Percentiles rank a stretch among this genome's conserved stretches.
Evolutionary conservation across 1,284 basidiomycete species (phyloP).

Genomic region (Ceratobasidium sp.): DNA sequence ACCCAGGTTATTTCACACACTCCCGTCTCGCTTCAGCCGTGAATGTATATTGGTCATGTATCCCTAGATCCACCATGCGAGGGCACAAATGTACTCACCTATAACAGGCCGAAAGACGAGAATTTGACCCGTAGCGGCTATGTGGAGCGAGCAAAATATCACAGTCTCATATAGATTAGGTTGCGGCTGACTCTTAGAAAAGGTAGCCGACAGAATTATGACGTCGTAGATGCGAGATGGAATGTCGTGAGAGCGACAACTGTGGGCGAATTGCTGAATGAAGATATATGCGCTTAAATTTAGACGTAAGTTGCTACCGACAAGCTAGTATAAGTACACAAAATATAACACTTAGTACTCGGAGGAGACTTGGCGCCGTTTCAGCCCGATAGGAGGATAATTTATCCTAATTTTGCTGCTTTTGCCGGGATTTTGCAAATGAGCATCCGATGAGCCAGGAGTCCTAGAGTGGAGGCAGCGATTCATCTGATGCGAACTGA

Average conservation of each 20-base stretch:
- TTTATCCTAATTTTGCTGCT: background rate
- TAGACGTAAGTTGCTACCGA: too few species aligned
- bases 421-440: conserved; percentile 34
- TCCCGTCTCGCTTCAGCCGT: background rate
- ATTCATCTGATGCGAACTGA: background rate
- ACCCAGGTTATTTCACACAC: background rate
- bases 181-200: background rate
- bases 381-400: background rate
- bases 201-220: background rate
- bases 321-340: background rate
- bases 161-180: background rate
- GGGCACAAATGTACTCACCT: background rate
- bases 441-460: conserved; percentile 9
- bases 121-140: background rate
- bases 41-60: background rate
- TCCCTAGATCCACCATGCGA: background rate
- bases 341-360: background rate
- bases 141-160: background rate
- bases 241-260: background rate
- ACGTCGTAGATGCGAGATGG: too few species aligned
- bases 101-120: background rate
- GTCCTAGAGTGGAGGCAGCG: background rate
- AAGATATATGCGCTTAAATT: too few species aligned
- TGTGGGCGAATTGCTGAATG: background rate
- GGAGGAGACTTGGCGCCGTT: background rate